These are phyloP conservation scores for Solanum piurae DNA, from an alignment of 257 asterid species.

Conservation along the genomic window DNA sequence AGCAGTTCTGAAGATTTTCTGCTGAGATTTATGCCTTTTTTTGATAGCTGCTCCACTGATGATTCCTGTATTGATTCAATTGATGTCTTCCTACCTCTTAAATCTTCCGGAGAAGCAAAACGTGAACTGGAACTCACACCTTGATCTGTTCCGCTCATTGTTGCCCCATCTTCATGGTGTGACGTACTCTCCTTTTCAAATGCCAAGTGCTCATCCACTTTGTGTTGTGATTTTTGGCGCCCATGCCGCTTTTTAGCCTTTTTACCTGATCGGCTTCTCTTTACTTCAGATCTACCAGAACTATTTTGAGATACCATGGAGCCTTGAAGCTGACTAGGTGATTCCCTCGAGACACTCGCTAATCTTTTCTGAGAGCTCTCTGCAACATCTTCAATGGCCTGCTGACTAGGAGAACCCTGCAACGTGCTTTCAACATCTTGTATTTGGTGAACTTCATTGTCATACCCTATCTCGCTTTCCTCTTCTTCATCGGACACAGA, in stretches of 20 bases:
- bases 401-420: constrained; percentile 47
- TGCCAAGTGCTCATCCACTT: constrained; percentile 53
- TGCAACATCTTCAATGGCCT: constrained; percentile 38
- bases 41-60: constrained; percentile 36
- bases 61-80: constrained; percentile 49
- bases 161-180: constrained; percentile 76
- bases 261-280: constrained; percentile 90
- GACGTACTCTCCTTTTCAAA: constrained; percentile 70
- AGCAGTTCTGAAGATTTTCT: constrained; percentile 55
- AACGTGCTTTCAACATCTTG: constrained; percentile 42
- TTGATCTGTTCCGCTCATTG: constrained; percentile 88
- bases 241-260: constrained; percentile 93
- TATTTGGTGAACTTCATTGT: constrained; percentile 28
- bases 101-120: constrained; percentile 88
- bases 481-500: constrained; percentile 82
- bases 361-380: constrained; percentile 71
- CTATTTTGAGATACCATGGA: constrained; percentile 47
- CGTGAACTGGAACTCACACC: constrained; percentile 83
- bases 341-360: constrained; percentile 39
- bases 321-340: constrained; percentile 54
- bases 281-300: constrained; percentile 58
- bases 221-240: constrained; percentile 77
- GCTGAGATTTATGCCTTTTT: constrained; percentile 36
- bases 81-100: constrained; percentile 53
- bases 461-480: constrained; percentile 48